These are phyloP conservation scores for Geosmithia putterillii DNA, from an alignment of 2,329 filamentous ascomycete species.

Conservation along the genomic window DNA sequence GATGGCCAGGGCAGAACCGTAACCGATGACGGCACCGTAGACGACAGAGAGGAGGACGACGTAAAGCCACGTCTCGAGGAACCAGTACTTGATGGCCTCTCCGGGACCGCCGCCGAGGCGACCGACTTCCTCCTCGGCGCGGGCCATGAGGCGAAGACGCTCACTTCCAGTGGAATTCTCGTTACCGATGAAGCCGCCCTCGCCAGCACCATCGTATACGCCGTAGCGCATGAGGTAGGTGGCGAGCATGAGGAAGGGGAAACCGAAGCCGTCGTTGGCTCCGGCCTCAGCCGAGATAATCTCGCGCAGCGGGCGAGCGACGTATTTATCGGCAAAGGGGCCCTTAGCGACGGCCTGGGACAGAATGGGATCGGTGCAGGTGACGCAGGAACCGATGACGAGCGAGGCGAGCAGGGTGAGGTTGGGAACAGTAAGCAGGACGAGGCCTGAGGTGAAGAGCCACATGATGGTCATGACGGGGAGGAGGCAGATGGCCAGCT, in stretches of 20 bases:
- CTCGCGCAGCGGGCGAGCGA: conserved; percentile 42
- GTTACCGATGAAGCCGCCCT: conserved; percentile 10
- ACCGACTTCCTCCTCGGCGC: conserved; percentile 19
- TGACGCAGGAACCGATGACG: conserved; percentile 48
- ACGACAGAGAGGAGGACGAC: conserved; percentile 27
- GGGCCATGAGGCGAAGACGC: neutral
- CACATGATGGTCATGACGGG: conserved; percentile 53
- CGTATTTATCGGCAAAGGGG: conserved; percentile 46
- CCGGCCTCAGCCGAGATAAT: conserved; percentile 52
- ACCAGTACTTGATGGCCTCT: conserved; percentile 30
- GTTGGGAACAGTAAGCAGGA: conserved; percentile 41
- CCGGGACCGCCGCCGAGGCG: conserved; percentile 37
- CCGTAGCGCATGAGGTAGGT: conserved; percentile 32
- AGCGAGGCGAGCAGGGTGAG: conserved; percentile 39
- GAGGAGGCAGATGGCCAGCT: conserved; percentile 40
- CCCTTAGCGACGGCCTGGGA: conserved; percentile 48
- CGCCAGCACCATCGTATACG: conserved; percentile 13
- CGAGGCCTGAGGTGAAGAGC: conserved; percentile 43
- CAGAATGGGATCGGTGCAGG: conserved; percentile 49
- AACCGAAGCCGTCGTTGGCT: conserved; percentile 49
- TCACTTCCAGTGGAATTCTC: too few relatives aligned
- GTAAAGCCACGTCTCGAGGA: conserved; percentile 33
- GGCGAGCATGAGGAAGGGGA: conserved; percentile 32
- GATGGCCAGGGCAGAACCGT: conserved; percentile 15
- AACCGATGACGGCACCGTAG: conserved; percentile 25